Evolutionary conservation across 371 early-diverging fungal species (phyloP).

Genomic region (Mortierella sp.): DNA sequence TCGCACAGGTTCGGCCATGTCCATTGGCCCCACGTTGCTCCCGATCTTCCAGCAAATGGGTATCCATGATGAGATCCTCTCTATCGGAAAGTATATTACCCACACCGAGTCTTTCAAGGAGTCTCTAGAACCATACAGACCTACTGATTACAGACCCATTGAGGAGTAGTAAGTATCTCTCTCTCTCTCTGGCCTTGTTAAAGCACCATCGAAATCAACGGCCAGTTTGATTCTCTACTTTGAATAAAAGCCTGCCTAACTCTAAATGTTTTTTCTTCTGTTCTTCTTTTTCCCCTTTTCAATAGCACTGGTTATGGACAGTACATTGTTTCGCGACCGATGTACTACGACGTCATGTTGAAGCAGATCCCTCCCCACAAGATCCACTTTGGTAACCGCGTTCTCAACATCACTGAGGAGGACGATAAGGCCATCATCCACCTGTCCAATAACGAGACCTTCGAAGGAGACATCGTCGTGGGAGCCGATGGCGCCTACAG

Average conservation of each 20-base stretch:
- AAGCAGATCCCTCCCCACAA: slow-evolving; percentile 16
- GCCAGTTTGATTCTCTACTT: neutral
- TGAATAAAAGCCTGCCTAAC: neutral
- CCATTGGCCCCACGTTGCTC: neutral
- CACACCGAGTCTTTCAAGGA: neutral
- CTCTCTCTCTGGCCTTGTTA: neutral
- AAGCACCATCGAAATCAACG: neutral
- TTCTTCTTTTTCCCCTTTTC: neutral
- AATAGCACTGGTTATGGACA: neutral
- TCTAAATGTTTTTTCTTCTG: no score
- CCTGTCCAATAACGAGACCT: slow-evolving; percentile 7
- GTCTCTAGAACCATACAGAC: neutral
- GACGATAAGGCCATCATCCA: neutral
- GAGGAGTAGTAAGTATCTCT: neutral
- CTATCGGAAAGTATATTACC: neutral
- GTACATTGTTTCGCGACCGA: neutral
- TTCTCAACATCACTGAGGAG: neutral
- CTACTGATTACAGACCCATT: neutral
- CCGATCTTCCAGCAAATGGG: neutral
- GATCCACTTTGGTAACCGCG: slow-evolving; percentile 13
- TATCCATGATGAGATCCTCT: neutral
- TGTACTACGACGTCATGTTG: neutral
- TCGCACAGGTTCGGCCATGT: neutral
- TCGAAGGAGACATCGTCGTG: slow-evolving; percentile 15
- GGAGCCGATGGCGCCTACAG: slow-evolving; percentile 26